phyloP scores from a whole-genome alignment of 768 basidiomycete genomes.

The Russula sp. region DNA sequence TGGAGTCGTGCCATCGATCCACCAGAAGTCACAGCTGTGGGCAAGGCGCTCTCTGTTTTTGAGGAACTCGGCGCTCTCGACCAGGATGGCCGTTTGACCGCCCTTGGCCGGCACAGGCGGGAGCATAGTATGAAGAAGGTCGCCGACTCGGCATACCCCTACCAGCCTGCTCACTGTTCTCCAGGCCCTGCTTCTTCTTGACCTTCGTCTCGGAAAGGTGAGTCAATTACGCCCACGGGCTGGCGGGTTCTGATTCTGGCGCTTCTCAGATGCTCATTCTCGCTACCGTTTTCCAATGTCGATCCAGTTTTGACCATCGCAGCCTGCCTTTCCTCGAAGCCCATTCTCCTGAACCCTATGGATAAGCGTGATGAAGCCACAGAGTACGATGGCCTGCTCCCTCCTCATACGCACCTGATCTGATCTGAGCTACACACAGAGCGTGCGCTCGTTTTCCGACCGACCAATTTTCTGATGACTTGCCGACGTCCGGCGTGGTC shows the following conservation, averaged over 20 bases:
- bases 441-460: too few relatives aligned
- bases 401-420: too few relatives aligned
- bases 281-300: constrained; percentile 73
- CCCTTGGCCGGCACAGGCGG: constrained; percentile 78
- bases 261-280: constrained; percentile 76
- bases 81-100: constrained; percentile 57
- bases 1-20: constrained; percentile 77
- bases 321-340: too few relatives aligned
- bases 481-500: too few relatives aligned
- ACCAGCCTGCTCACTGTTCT: neutral
- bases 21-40: constrained; percentile 67
- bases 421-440: too few relatives aligned
- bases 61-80: constrained; percentile 76
- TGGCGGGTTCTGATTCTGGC: neutral
- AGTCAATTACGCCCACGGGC: neutral
- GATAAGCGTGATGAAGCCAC: too few relatives aligned
- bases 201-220: constrained; percentile 83
- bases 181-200: constrained; percentile 80
- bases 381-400: too few relatives aligned
- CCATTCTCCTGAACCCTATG: constrained; percentile 74
- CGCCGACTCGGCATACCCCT: neutral
- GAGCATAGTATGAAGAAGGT: constrained; percentile 43
- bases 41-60: constrained; percentile 67
- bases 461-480: too few relatives aligned
- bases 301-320: constrained; percentile 77